Evolutionary conservation across 768 basidiomycete genomes (phyloP).

Genomic region (Cyathus striatus): DNA sequence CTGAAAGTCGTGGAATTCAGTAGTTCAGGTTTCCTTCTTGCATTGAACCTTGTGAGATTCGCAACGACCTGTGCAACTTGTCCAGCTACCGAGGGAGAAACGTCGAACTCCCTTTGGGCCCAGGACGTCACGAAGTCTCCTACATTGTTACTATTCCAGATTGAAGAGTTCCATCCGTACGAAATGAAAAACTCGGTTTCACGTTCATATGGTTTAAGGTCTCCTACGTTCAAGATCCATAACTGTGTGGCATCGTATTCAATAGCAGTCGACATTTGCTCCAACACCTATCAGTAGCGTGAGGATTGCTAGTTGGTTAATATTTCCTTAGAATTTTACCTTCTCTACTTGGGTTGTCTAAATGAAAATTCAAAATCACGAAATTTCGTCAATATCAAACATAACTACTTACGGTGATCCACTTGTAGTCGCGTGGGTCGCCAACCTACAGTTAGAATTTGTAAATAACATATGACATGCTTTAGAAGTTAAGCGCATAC

Average conservation of each 20-base stretch:
- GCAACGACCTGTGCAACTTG: slow-evolving; percentile 47
- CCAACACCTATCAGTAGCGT: slow-evolving; percentile 38
- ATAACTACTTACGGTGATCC: slow-evolving; percentile 46
- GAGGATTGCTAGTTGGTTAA: neutral
- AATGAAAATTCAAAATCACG: slow-evolving; percentile 2
- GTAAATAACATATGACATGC: neutral
- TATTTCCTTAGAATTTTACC: slow-evolving; percentile 14
- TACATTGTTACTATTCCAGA: slow-evolving; percentile 52
- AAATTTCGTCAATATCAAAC: neutral
- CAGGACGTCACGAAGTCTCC: slow-evolving; percentile 47
- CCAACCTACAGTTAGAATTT: slow-evolving; percentile 40
- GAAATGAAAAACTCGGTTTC: slow-evolving; percentile 66
- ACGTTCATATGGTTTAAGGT: slow-evolving; percentile 70
- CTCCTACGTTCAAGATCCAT: slow-evolving; percentile 75
- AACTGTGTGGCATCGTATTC: slow-evolving; percentile 52
- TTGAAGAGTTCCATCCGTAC: slow-evolving; percentile 54
- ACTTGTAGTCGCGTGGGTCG: slow-evolving; percentile 63
- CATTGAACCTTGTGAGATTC: slow-evolving; percentile 52
- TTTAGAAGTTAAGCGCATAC: slow-evolving; percentile 20
- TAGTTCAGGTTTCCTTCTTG: slow-evolving; percentile 63
- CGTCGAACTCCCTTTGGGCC: slow-evolving; percentile 63
- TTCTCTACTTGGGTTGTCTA: slow-evolving; percentile 52
- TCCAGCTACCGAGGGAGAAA: slow-evolving; percentile 30
- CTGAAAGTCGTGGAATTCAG: slow-evolving; percentile 58
- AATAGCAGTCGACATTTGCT: slow-evolving; percentile 66